Evolutionary conservation across 2,329 filamentous ascomycete species (phyloP), one percentile per base, ranked within the genome.

Genomic region (Penicillium sp.): DNA sequence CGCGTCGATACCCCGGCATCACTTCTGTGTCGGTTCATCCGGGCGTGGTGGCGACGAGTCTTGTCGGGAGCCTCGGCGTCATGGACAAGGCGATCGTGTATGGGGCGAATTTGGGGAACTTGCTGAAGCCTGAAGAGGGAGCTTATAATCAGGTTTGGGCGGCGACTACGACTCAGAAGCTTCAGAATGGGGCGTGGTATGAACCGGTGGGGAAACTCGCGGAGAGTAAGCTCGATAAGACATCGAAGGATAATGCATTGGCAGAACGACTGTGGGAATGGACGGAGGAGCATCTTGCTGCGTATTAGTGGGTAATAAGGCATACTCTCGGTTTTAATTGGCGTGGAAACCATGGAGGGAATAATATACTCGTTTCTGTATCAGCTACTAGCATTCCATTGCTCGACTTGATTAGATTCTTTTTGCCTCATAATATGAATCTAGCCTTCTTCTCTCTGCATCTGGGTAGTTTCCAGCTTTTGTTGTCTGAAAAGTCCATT

Each of bases 91-190:
- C 20, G 9, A 18, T 50, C 10, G 32, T 48, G 7, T 45, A 48
- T 27, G 23, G 20, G 7, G 39, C 31, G 1, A 40, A 30, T 15
- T 28, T 45, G 9, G 43, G 51, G n/a, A 33, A 33, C 15, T 1
- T 52, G 10, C 3, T 60, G 16, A 39, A 45, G 11, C 59, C 63
- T 2, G 58, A 67, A 25, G 51, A 69, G 41, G 70, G 69, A 2
- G 57, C 59, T 14, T 59, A 66, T 33, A 71, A 60, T 41, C 63
- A 69, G 48, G 48, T 73, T 7, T 74, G 70, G 68, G 65, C 64
- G 9, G 63, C 61, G 3, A 69, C 67, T 2, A 42, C 29, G 3
- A 32, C 26, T 8, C 33, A 33, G 13, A 39, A 33, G 2, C 20
- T 48, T 15, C 11, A 37, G 26, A 40, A 27, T 33, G 39, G 43